Evolutionary conservation across 495 filamentous ascomycete genomes (phyloP).

Genomic region (Penicillium pulvis): DNA sequence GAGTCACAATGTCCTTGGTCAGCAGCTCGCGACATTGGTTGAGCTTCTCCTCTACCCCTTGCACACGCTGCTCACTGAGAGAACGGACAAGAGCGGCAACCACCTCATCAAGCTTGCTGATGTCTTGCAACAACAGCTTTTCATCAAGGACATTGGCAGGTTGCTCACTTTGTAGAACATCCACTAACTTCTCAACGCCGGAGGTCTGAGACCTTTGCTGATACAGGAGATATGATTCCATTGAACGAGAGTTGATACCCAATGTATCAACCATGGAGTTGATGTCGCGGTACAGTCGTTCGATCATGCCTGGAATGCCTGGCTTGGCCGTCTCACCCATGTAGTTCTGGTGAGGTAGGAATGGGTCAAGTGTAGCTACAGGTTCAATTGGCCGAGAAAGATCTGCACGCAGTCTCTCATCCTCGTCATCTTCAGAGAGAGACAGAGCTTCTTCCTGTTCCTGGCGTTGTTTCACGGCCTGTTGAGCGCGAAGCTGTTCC

Average conservation of each 20-base stretch:
- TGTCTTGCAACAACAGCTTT: constrained; percentile 71
- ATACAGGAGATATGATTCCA: constrained; percentile 67
- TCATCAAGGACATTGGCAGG: constrained; percentile 52
- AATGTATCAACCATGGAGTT: constrained; percentile 95
- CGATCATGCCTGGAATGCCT: constrained; percentile 75
- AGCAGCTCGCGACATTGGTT: constrained; percentile 60
- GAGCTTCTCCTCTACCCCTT: constrained; percentile 64
- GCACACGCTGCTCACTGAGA: constrained; percentile 67
- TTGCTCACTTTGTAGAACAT: constrained; percentile 43
- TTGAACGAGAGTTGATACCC: constrained; percentile 78
- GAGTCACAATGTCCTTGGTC: constrained; percentile 61
- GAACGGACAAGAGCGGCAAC: constrained; percentile 55
- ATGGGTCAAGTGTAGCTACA: constrained; percentile 56
- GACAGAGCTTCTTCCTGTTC: constrained; percentile 47
- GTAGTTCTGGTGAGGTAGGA: constrained; percentile 73
- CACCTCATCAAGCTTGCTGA: constrained; percentile 60
- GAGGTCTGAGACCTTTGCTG: constrained; percentile 61
- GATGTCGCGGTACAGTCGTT: constrained; percentile 86
- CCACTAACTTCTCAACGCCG: constrained; percentile 39
- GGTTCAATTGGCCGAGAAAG: constrained; percentile 55
- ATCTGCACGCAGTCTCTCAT: constrained; percentile 60
- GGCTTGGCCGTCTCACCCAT: constrained; percentile 55
- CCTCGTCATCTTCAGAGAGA: constrained; percentile 63
- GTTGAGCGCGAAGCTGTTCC: constrained; percentile 31
- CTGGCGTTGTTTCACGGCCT: constrained; percentile 33